These are phyloP conservation scores for Citrus glauca DNA, from an alignment of 345 rosid species.

Conservation along the genomic window DNA sequence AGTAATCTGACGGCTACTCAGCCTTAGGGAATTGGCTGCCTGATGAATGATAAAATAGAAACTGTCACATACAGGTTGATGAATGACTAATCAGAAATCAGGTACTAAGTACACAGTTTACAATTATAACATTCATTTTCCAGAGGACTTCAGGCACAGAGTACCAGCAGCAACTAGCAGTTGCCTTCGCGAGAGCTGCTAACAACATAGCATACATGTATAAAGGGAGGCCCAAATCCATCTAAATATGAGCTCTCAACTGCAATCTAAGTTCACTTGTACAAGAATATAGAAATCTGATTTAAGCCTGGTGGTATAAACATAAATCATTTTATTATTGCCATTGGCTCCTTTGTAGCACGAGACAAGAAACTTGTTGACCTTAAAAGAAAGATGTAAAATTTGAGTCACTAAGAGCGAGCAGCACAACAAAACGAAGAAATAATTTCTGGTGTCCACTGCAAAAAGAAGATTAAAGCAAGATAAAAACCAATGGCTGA, in stretches of 20 bases:
- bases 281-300: background rate
- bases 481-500: background rate
- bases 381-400: background rate
- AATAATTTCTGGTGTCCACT: background rate
- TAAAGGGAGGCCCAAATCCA: background rate
- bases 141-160: slow-evolving; percentile 12
- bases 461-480: background rate
- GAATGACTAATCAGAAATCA: background rate
- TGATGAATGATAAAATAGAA: slow-evolving; percentile 25
- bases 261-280: background rate
- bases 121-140: slow-evolving; percentile 2
- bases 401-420: background rate
- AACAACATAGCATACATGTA: background rate
- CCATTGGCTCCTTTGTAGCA: background rate
- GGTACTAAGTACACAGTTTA: background rate
- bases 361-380: background rate
- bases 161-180: background rate
- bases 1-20: slow-evolving; percentile 91
- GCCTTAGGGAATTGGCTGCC: slow-evolving; percentile 67
- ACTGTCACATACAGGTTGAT: slow-evolving; percentile 8
- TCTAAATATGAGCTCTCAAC: background rate
- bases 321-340: background rate
- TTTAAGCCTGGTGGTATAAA: background rate
- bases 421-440: background rate
- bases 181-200: background rate